Conservation (phyloP, 331 rosid species). For the Acacia pycnantha region DNA sequence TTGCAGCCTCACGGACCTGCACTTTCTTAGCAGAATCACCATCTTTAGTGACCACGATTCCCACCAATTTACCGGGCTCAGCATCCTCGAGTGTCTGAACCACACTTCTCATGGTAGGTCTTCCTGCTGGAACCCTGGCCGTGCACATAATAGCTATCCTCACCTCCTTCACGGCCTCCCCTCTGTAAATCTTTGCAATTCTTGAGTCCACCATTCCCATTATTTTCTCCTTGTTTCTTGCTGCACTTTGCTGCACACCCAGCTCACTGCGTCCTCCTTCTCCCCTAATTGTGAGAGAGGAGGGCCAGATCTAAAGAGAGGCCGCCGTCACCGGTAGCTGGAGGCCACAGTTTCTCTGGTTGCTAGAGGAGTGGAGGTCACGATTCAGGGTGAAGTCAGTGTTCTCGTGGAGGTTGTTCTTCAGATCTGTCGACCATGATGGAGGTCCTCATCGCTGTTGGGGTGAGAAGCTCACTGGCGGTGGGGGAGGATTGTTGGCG, state of each 20-base stretch:
- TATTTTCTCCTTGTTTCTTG: conserved; percentile 44
- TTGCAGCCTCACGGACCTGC: conserved; percentile 7
- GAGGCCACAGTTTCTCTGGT: too few species aligned
- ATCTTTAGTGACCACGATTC: conserved; percentile 60
- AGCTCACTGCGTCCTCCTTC: conserved; percentile 67
- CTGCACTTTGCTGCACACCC: conserved; percentile 60
- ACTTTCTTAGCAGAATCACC: conserved; percentile 37
- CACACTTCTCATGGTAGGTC: conserved; percentile 86
- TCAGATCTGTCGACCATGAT: too few species aligned
- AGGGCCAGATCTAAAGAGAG: too few species aligned
- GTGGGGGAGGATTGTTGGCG: too few species aligned
- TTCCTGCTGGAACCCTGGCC: conserved; percentile 48
- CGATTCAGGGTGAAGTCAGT: too few species aligned
- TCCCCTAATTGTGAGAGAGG: conserved; percentile 51
- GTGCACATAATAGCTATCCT: conserved; percentile 73
- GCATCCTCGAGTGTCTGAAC: conserved; percentile 85
- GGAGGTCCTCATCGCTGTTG: too few species aligned
- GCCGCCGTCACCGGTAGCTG: too few species aligned
- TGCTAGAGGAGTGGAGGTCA: too few species aligned
- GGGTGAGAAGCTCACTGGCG: too few species aligned
- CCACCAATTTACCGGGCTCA: conserved; percentile 54
- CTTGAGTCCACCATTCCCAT: conserved; percentile 52
- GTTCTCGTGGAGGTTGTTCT: too few species aligned
- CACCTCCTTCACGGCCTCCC: conserved; percentile 65
- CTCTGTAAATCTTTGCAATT: conserved; percentile 53